Base-by-base conservation (phyloP, 2,329 filamentous ascomycete genomes). In the Didymosphaeria variabile region DNA sequence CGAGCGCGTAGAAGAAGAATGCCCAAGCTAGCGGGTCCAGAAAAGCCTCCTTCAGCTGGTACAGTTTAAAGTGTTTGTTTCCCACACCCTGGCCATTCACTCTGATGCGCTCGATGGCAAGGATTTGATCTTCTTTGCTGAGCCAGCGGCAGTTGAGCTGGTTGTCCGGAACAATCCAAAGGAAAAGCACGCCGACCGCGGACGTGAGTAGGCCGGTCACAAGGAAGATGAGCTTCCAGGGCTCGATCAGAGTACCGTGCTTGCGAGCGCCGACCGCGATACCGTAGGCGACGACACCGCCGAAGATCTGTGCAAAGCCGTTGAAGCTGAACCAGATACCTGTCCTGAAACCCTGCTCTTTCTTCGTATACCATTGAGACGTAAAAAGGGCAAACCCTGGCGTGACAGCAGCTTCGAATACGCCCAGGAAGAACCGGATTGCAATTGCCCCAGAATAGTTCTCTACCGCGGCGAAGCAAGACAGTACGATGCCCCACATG, bases 71-170 rank as follows among this genome's bases (percentile, higher is more conserved):
- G 63, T 90, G 84, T 65, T 88, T 88, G 62, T 87, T 90, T 1
- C 89, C 90, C 17, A 91, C 88, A 0, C 91, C 91, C 61, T 91
- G 91, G 72, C 92, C 88, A 68, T 94, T 94, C 23, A 87, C 83
- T 0, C 91, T 84, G 6, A 94, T 86, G 0, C 91, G 84, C 64
- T 92, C 91, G 29, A 93, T 81, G 0, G 89, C 90, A 45, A 92
- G 82, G 0, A 88, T 74, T 13, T 87, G 87, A 66, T 94, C 91
- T 49, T 87, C 83, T 55, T 89, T 85, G 8, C 81, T 90, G 29
- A 95, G 68, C 83, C 85, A 89, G 2, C 84, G 80, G 17, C 85
- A 85, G 55, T 88, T 88, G 50, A 88, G 73, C 64, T 88, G 87
- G 64, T 82, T 88, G 67, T 89, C 87, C 0, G 87, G 87, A n/a